Evolutionary conservation across 2,329 filamentous ascomycete species (phyloP).

Genomic region (Fusarium torreyae): DNA sequence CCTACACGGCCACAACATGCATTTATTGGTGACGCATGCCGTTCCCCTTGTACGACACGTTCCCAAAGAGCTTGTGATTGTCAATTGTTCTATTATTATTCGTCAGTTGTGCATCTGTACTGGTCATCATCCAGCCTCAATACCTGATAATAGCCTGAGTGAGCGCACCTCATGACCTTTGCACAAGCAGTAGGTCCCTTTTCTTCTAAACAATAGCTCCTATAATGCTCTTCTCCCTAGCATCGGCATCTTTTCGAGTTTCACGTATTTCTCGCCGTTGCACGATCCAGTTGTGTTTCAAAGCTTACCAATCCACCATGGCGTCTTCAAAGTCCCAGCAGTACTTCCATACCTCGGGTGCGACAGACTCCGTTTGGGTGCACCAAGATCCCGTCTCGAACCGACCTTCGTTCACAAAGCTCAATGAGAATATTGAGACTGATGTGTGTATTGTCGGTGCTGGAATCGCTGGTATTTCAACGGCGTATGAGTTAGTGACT

Average conservation of each 20-base stretch:
- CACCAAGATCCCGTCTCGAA: slow-evolving; percentile 62
- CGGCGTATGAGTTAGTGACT: slow-evolving; percentile 57
- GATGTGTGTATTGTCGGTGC: slow-evolving; percentile 40
- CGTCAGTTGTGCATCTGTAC: neutral
- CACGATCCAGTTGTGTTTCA: slow-evolving; percentile 13
- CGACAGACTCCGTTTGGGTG: slow-evolving; percentile 68
- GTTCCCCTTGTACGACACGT: neutral
- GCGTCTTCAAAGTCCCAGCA: slow-evolving; percentile 26
- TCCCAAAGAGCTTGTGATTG: neutral
- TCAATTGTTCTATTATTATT: neutral
- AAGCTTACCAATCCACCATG: slow-evolving; percentile 30
- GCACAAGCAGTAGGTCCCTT: neutral
- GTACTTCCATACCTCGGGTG: slow-evolving; percentile 61
- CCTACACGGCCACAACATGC: neutral
- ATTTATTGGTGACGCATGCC: neutral
- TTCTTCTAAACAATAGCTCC: too few species aligned
- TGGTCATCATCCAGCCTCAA: neutral
- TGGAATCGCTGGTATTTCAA: slow-evolving; percentile 39
- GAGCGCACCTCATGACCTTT: neutral
- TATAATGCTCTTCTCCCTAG: slow-evolving; percentile 28
- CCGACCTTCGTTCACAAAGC: slow-evolving; percentile 13
- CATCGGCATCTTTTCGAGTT: slow-evolving; percentile 5
- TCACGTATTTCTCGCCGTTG: slow-evolving; percentile 17
- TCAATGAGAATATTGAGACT: slow-evolving; percentile 16
- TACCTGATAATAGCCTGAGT: neutral